phyloP scores from a whole-genome alignment of 75 land plant species.

The Larix kaempferi region DNA sequence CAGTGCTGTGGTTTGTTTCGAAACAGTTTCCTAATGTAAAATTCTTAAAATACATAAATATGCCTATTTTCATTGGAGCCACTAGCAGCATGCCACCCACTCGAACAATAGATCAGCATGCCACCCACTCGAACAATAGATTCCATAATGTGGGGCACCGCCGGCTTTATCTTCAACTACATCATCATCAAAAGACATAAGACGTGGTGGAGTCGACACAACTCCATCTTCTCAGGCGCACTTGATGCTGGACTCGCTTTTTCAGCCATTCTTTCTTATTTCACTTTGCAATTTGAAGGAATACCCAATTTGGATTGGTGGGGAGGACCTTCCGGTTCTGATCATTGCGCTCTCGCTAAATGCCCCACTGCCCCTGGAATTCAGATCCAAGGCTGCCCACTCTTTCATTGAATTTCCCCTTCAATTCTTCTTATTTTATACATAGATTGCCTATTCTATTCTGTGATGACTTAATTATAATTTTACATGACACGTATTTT shows the following conservation, averaged over 20 bases:
- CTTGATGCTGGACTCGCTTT: constrained; percentile 53
- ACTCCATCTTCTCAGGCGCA: constrained; percentile 45
- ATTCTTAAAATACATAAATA: constrained; percentile 33
- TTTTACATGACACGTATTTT: no score
- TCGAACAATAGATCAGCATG: no score
- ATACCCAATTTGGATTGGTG: constrained; percentile 29
- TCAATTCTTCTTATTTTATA: no score
- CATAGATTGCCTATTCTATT: no score
- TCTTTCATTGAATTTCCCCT: no score
- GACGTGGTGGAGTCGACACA: constrained; percentile 51
- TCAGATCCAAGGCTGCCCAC: constrained; percentile 34
- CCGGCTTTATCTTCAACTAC: constrained; percentile 42
- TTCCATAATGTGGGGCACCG: constrained; percentile 20
- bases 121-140: constrained; percentile 43
- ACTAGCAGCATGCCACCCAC: no score
- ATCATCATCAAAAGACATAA: constrained; percentile 30
- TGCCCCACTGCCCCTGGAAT: constrained; percentile 49
- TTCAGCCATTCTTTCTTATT: constrained; percentile 27
- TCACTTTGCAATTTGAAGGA: constrained; percentile 15
- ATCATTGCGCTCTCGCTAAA: constrained; percentile 38
- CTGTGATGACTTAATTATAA: no score
- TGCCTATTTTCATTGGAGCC: constrained; percentile 34
- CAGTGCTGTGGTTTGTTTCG: constrained; percentile 26
- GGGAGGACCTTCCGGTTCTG: constrained; percentile 19
- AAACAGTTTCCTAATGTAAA: constrained; percentile 14